Evolutionary conservation across 2,329 filamentous ascomycete genomes (phyloP), one percentile per base, ranked within the genome.

Genomic region (Domatiomyces catenatus): DNA sequence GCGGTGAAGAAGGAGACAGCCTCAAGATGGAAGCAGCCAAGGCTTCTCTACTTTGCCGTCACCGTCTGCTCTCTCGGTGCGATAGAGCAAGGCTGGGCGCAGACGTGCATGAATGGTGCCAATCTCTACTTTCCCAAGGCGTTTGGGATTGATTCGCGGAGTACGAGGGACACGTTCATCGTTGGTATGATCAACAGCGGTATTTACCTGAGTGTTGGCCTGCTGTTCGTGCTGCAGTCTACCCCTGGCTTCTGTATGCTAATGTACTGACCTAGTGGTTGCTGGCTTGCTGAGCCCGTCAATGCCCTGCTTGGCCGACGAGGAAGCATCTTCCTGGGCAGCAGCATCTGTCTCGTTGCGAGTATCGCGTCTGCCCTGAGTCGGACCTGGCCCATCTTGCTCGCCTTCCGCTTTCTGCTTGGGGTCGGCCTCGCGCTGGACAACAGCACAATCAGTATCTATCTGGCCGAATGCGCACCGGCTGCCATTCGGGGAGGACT

Each of bases 221-320:
- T 68, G 49, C 64, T 77, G 67, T 73, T 59, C 59, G 67, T 57
- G 26, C 24, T 28, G 17, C 8, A 42, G 48, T 2, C 57, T 58
- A 28, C 1, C 1, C 50, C 59, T 1, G 60, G 57, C 44, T 54
- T 55, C 5, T 44, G 56, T 7, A 53, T 20, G 3, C 42, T n/a
- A 28, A 47, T 52, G 47, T 48, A 48, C 50, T n/a, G 17, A 19
- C 22, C 18, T 46, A 72, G 70, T 56, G 79, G 80, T 5, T 81
- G 78, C 60, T 84, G 80, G 81, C 64, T 82, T 10, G 80, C 80
- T 0, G 81, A 81, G 26, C 83, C 84, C 1, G 74, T 86, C 65
- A 87, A 87, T 65, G 75, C 79, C 50, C 69, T 62, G 54, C 81
- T 86, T 53, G 84, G 84, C 8, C 77, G 83, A 48, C 74, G 82